phyloP scores from a whole-genome alignment of 2,329 filamentous ascomycete species.

The Chaetomiaceae sp. region DNA sequence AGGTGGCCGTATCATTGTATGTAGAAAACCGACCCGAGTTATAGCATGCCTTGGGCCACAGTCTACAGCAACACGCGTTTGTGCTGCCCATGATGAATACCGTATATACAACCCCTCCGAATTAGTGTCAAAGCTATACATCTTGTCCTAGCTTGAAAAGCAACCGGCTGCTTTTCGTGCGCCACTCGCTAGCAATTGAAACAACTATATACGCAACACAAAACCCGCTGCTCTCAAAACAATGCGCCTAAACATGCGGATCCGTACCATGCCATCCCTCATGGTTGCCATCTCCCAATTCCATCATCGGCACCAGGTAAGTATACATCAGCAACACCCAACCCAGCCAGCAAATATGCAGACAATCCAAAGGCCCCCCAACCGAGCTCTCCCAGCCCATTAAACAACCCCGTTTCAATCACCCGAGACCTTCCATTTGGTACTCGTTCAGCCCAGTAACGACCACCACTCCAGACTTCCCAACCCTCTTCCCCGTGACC shows the following conservation, averaged over 20 bases:
- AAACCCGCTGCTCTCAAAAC: not conserved
- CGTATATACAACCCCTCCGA: no score
- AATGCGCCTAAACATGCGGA: slow-evolving; percentile 1
- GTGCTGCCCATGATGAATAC: no score
- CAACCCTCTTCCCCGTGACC: not conserved
- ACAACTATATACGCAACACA: not conserved
- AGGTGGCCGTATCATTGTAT: no score
- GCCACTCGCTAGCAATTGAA: not conserved
- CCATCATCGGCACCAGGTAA: not conserved
- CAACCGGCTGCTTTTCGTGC: not conserved
- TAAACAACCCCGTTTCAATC: not conserved
- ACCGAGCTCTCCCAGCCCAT: not conserved
- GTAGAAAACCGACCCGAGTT: no score
- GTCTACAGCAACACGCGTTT: no score
- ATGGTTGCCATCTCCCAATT: not conserved
- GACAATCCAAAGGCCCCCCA: not conserved
- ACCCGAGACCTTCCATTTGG: no score
- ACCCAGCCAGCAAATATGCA: not conserved
- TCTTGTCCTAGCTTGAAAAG: no score
- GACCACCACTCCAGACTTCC: not conserved
- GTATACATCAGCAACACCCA: not conserved
- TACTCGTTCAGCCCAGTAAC: not conserved
- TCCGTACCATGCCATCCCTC: not conserved
- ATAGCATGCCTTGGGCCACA: no score
- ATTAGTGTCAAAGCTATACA: no score